These are phyloP conservation scores for Ceratobasidium sp. DNA, from an alignment of 1,284 basidiomycete species.

Conservation along the genomic window DNA sequence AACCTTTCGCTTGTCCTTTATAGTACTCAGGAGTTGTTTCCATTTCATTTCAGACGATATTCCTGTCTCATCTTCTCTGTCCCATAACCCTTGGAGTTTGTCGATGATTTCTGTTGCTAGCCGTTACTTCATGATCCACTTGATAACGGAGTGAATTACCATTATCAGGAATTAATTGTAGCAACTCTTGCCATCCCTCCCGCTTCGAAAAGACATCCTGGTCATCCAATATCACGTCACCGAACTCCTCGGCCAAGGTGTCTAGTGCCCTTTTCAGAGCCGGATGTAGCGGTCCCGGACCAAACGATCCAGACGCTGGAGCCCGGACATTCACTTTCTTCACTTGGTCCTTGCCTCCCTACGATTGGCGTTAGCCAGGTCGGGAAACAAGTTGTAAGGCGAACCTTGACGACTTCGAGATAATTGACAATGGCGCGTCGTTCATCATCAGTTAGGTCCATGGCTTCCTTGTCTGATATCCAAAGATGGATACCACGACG, in stretches of 20 bases:
- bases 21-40: slow-evolving; percentile 62
- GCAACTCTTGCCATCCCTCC: slow-evolving; percentile 75
- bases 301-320: slow-evolving; percentile 43
- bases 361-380: background rate
- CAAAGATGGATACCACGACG: slow-evolving; percentile 98
- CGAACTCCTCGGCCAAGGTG: slow-evolving; percentile 65
- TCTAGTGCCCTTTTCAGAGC: slow-evolving; percentile 64
- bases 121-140: background rate
- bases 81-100: slow-evolving; percentile 68
- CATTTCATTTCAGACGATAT: slow-evolving; percentile 61
- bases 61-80: slow-evolving; percentile 44
- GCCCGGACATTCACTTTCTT: slow-evolving; percentile 84
- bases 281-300: slow-evolving; percentile 66
- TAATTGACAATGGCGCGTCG: slow-evolving; percentile 85
- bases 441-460: slow-evolving; percentile 91
- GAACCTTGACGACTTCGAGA: slow-evolving; percentile 77
- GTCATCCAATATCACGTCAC: slow-evolving; percentile 75
- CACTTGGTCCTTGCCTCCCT: slow-evolving; percentile 76
- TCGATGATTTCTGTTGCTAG: slow-evolving; percentile 51
- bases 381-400: background rate
- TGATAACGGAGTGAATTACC: slow-evolving; percentile 45
- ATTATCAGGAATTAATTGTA: slow-evolving; percentile 77
- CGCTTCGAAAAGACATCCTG: slow-evolving; percentile 84
- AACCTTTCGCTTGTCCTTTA: slow-evolving; percentile 44
- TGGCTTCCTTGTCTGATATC: slow-evolving; percentile 90